A percentile compares a stretch with the other conserved stretches of the same genome.
These are phyloP conservation scores for Epichloe typhina DNA, from an alignment of 2,329 filamentous ascomycete genomes.

Conservation along the genomic window DNA sequence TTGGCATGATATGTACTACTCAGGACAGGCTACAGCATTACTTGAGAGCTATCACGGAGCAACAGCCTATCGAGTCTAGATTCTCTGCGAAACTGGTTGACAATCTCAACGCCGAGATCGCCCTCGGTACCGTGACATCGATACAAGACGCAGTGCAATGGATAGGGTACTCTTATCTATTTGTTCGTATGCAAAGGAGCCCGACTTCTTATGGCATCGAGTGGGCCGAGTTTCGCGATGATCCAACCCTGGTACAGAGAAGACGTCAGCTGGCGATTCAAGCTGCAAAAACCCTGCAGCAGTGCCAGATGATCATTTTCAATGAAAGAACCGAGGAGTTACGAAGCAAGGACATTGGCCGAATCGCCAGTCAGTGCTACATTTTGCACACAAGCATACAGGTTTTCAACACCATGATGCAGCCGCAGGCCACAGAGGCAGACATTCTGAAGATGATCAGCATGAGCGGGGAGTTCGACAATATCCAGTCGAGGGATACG, in stretches of 20 bases:
- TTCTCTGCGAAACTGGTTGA: conserved; percentile 91
- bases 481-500: conserved; percentile 81
- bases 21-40: conserved; percentile 91
- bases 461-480: conserved; percentile 95
- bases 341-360: conserved; percentile 84
- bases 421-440: conserved; percentile 69
- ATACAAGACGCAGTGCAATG: conserved; percentile 89
- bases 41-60: conserved; percentile 81
- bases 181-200: conserved; percentile 89
- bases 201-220: conserved; percentile 90
- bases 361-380: conserved; percentile 95
- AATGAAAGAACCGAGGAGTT: conserved; percentile 91
- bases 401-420: conserved; percentile 95
- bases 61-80: conserved; percentile 93
- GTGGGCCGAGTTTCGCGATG: conserved; percentile 79
- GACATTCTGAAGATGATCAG: conserved; percentile 94
- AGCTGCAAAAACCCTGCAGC: conserved; percentile 73
- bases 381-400: conserved; percentile 88
- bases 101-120: conserved; percentile 91
- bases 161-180: conserved; percentile 96
- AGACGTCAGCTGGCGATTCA: conserved; percentile 77
- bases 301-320: conserved; percentile 98
- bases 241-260: conserved; percentile 75
- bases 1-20: conserved; percentile 95
- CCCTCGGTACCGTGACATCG: conserved; percentile 87